Percentiles rank a stretch among this genome's conserved stretches.
phyloP scores from a whole-genome alignment of 2,329 filamentous ascomycete genomes.

The Hypoxylon sp. region DNA sequence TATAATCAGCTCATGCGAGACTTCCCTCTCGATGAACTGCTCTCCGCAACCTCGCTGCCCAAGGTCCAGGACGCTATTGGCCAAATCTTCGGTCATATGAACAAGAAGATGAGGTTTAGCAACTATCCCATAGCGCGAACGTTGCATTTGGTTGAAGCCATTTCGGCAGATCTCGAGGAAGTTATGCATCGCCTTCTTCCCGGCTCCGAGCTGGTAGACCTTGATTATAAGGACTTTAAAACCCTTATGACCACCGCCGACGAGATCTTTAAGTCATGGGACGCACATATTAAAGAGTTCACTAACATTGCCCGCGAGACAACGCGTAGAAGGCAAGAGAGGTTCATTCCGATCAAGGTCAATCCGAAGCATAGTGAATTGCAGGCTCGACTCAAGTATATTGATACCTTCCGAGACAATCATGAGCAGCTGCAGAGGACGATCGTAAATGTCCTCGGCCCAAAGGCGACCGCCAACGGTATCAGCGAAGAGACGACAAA shows the following conservation, averaged over 20 bases:
- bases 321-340: slow-evolving; percentile 92
- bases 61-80: slow-evolving; percentile 92
- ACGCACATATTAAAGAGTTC: slow-evolving; percentile 96
- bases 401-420: slow-evolving; percentile 94
- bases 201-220: slow-evolving; percentile 88
- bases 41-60: slow-evolving; percentile 89
- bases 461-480: slow-evolving; percentile 72
- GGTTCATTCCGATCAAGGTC: slow-evolving; percentile 99
- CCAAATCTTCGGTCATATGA: slow-evolving; percentile 93
- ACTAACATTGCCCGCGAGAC: slow-evolving; percentile 97
- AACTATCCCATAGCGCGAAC: slow-evolving; percentile 95
- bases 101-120: slow-evolving; percentile 97
- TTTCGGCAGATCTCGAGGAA: slow-evolving; percentile 91
- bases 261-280: slow-evolving; percentile 91
- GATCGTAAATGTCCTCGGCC: slow-evolving; percentile 95
- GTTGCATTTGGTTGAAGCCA: slow-evolving; percentile 94
- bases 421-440: slow-evolving; percentile 98
- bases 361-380: slow-evolving; percentile 87
- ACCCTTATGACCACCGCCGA: slow-evolving; percentile 86
- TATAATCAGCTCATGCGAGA: slow-evolving; percentile 99
- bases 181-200: slow-evolving; percentile 88
- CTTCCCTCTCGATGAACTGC: slow-evolving; percentile 93
- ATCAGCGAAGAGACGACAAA: slow-evolving; percentile 65
- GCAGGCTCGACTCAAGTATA: slow-evolving; percentile 92
- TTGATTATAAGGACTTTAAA: slow-evolving; percentile 92